These are phyloP conservation scores for Phalaenopsis equestris DNA, from an alignment of 106 monocot species.

Conservation along the genomic window DNA sequence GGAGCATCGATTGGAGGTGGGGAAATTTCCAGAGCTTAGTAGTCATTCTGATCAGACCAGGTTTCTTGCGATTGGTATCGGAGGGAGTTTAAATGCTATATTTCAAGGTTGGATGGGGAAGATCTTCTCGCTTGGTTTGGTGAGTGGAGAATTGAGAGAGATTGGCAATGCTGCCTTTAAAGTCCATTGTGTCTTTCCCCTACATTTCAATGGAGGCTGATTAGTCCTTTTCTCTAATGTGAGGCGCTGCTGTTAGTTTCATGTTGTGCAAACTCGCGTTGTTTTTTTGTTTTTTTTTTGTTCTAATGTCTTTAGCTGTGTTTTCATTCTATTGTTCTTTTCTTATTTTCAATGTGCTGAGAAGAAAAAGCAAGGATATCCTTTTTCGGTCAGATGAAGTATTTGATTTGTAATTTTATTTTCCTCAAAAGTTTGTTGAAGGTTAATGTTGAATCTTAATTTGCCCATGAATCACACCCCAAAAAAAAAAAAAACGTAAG, in stretches of 20 bases:
- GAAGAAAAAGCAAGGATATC: background rate
- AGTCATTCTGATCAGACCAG: background rate
- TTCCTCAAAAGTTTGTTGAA: background rate
- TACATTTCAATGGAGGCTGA: slow-evolving; percentile 3
- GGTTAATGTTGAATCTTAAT: too few relatives aligned
- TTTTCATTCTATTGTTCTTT: background rate
- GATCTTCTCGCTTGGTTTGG: slow-evolving; percentile 1
- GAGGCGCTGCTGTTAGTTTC: background rate
- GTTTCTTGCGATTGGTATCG: background rate
- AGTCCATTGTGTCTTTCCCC: slow-evolving; percentile 6
- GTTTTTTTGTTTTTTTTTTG: background rate
- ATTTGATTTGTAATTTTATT: background rate
- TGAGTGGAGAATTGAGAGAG: background rate
- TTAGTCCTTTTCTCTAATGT: background rate
- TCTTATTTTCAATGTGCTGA: background rate
- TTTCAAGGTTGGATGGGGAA: background rate
- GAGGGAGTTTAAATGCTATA: background rate
- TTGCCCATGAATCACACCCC: too few relatives aligned
- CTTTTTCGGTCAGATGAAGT: background rate
- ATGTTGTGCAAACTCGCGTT: background rate
- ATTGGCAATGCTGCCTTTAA: background rate
- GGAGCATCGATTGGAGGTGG: background rate
- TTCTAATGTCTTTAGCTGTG: background rate
- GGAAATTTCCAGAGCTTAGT: background rate
- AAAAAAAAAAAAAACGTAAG: too few relatives aligned